Percentiles rank a stretch among this genome's conserved stretches.
These are phyloP conservation scores for Dalbergia oliveri DNA, from an alignment of 306 rosid genomes.

Conservation along the genomic window DNA sequence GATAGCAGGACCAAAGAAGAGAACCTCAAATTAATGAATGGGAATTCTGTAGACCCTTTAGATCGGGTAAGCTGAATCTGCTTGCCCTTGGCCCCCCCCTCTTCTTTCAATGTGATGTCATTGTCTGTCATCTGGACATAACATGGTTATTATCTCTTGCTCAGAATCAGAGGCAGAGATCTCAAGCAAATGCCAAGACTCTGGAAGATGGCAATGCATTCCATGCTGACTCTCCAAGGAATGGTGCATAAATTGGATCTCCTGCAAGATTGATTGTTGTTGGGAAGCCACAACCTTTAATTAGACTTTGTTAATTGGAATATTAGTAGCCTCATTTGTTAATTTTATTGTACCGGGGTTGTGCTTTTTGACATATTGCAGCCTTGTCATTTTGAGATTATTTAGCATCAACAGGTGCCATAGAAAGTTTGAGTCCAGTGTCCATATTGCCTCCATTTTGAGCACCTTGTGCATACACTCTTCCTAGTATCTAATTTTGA, in stretches of 20 bases:
- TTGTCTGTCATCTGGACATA: constrained; percentile 46
- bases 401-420: constrained; percentile 41
- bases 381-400: constrained; percentile 44
- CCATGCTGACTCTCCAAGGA: constrained; percentile 70
- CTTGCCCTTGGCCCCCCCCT: neutral
- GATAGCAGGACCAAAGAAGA: constrained; percentile 86
- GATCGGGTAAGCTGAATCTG: constrained; percentile 72
- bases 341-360: constrained; percentile 50
- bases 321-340: constrained; percentile 47
- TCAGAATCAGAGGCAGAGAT: constrained; percentile 82
- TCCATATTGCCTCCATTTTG: constrained; percentile 15
- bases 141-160: constrained; percentile 43
- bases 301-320: constrained; percentile 42
- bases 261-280: constrained; percentile 36
- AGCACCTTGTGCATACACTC: constrained; percentile 36
- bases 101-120: constrained; percentile 38
- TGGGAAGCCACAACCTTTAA: constrained; percentile 46
- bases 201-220: constrained; percentile 75
- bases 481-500: neutral
- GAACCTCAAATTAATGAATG: constrained; percentile 86
- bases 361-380: constrained; percentile 48
- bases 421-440: constrained; percentile 38
- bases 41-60: constrained; percentile 79
- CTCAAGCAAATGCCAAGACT: constrained; percentile 86
- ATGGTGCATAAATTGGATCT: constrained; percentile 63